phyloP scores from a whole-genome alignment of 2,329 filamentous ascomycete species.

The Pseudonectria buxi region DNA sequence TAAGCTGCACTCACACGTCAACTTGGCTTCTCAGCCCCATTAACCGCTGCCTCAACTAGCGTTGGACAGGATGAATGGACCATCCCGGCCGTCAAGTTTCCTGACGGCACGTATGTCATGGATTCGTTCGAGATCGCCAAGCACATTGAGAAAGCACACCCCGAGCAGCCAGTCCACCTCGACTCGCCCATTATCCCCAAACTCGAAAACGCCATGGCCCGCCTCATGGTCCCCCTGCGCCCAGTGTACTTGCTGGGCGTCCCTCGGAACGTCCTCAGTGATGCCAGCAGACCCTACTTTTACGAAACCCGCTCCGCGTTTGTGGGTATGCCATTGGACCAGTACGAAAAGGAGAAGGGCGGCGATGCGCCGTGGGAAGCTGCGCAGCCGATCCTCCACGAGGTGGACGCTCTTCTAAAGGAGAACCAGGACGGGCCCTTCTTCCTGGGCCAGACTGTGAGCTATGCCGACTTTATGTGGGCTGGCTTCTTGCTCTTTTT shows the following conservation, averaged over 20 bases:
- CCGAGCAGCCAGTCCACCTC: conserved; percentile 50
- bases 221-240: conserved; percentile 26
- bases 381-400: conserved; percentile 29
- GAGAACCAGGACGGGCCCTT: conserved; percentile 53
- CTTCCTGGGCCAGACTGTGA: conserved; percentile 49
- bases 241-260: conserved; percentile 42
- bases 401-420: conserved; percentile 41
- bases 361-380: conserved; percentile 44
- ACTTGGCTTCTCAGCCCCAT: background rate
- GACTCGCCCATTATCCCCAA: conserved; percentile 43
- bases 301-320: conserved; percentile 39
- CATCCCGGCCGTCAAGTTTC: conserved; percentile 47
- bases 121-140: conserved; percentile 56
- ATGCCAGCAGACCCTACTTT: conserved; percentile 49
- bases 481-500: conserved; percentile 40
- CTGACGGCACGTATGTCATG: conserved; percentile 54
- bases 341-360: conserved; percentile 40
- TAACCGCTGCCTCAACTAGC: conserved; percentile 6
- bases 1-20: conserved; percentile 23
- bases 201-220: conserved; percentile 34
- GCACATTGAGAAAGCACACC: conserved; percentile 52
- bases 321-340: conserved; percentile 46
- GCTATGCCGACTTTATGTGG: conserved; percentile 54
- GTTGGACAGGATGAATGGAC: conserved; percentile 18
- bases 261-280: conserved; percentile 43